A percentile compares a stretch with the other conserved stretches of the same genome.
These are phyloP conservation scores for Exophiala alcalophila DNA, from an alignment of 2,329 filamentous ascomycete species.

Conservation along the genomic window DNA sequence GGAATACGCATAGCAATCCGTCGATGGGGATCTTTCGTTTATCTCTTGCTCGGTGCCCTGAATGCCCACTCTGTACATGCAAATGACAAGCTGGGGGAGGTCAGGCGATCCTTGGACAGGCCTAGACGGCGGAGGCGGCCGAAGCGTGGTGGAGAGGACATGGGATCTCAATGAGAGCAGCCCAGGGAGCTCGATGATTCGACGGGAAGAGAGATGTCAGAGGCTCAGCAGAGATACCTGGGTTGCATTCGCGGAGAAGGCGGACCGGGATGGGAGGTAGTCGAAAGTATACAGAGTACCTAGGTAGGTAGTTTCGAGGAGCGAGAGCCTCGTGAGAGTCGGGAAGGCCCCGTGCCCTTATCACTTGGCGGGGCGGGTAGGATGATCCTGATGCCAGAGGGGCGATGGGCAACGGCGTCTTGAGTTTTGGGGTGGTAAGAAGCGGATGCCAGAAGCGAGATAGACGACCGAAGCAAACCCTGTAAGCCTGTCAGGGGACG, in stretches of 20 bases:
- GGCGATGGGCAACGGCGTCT: no score
- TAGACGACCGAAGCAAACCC: no score
- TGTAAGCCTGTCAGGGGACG: no score
- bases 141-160: slow-evolving; percentile 15
- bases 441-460: no score
- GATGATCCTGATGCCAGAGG: no score
- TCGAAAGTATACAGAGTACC: no score
- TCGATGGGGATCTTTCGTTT: slow-evolving; percentile 5
- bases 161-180: background rate
- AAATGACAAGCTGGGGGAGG: slow-evolving; percentile 1
- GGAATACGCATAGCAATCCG: background rate
- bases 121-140: slow-evolving; percentile 22
- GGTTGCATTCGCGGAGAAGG: slow-evolving; percentile 11
- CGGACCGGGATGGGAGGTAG: slow-evolving; percentile 2
- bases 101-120: slow-evolving; percentile 6
- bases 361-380: slow-evolving; percentile 11
- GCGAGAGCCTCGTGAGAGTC: slow-evolving; percentile 6
- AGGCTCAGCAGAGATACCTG: slow-evolving; percentile 2
- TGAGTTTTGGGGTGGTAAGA: no score
- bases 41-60: slow-evolving; percentile 18
- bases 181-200: slow-evolving; percentile 4
- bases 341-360: slow-evolving; percentile 4
- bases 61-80: slow-evolving; percentile 1
- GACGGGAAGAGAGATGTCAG: background rate
- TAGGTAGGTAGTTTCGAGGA: no score